These are phyloP conservation scores for Tetrahymena malaccensis DNA, from an alignment of 73 alveolate genomes.

Conservation along the genomic window DNA sequence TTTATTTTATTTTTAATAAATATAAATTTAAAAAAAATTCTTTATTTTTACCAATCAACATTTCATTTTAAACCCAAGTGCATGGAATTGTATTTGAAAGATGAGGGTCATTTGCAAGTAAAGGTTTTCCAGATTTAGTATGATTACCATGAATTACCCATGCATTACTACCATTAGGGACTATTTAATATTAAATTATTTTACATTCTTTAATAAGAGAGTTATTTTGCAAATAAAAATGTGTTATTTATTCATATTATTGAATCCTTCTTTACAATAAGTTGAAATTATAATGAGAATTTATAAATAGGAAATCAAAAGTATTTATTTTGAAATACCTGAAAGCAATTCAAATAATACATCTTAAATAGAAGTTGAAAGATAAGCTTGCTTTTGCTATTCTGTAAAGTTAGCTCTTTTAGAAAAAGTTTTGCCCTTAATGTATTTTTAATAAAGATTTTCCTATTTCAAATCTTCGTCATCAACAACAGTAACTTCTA, in stretches of 20 bases:
- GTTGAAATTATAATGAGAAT: too few relatives aligned
- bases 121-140: conserved; percentile 90
- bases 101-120: conserved; percentile 90
- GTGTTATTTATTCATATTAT: too few relatives aligned
- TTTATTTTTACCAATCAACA: conserved; percentile 8
- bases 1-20: not conserved
- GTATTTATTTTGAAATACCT: not conserved
- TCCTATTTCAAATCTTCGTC: not conserved
- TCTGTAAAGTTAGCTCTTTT: not conserved
- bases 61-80: conserved; percentile 64
- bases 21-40: not conserved
- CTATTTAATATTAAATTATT: conserved; percentile 21
- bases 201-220: too few relatives aligned
- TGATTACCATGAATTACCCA: conserved; percentile 88
- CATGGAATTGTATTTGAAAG: conserved; percentile 73
- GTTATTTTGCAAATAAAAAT: too few relatives aligned
- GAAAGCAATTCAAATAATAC: not conserved
- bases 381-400: not conserved
- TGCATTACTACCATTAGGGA: conserved; percentile 64
- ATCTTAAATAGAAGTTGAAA: not conserved
- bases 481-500: not conserved
- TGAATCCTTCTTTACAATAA: too few relatives aligned
- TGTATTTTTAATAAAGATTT: not conserved
- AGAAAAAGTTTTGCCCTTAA: not conserved
- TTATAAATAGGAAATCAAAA: too few relatives aligned